Evolutionary conservation across 2,329 filamentous ascomycete genomes (phyloP).

Genomic region (Rhynchosporium graminicola): DNA sequence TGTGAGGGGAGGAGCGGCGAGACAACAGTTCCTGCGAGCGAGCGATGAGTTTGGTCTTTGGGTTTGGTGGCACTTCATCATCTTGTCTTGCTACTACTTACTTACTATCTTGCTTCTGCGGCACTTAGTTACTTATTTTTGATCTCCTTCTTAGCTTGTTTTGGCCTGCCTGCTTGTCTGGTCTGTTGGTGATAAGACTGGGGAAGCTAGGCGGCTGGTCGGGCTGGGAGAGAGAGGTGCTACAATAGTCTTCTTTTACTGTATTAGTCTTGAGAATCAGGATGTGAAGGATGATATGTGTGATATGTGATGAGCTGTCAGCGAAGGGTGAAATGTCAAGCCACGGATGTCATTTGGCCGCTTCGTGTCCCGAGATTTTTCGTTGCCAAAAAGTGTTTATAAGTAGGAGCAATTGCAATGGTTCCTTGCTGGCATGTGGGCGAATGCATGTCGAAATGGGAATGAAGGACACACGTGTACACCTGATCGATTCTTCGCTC

Average conservation of each 20-base stretch:
- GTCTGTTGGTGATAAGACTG: not conserved
- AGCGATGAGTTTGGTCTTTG: not conserved
- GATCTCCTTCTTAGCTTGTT: slow-evolving; percentile 18
- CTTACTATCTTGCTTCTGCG: slow-evolving; percentile 31
- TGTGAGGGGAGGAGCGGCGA: not conserved
- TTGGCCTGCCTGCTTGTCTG: not conserved
- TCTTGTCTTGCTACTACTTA: slow-evolving; percentile 28
- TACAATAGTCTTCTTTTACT: slow-evolving; percentile 28
- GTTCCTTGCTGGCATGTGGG: too few relatives aligned
- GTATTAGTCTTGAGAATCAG: too few relatives aligned
- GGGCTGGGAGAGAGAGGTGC: slow-evolving; percentile 24
- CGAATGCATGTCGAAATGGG: too few relatives aligned
- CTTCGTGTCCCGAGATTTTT: too few relatives aligned
- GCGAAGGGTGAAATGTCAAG: not conserved
- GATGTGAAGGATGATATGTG: not conserved
- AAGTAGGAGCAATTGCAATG: too few relatives aligned
- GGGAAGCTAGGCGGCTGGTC: not conserved
- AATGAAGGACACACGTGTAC: too few relatives aligned
- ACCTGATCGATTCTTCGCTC: too few relatives aligned
- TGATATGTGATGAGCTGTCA: not conserved
- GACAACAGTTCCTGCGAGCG: not conserved
- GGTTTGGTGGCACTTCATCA: slow-evolving; percentile 32
- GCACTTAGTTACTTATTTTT: slow-evolving; percentile 19
- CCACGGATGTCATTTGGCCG: not conserved
- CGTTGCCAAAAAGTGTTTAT: too few relatives aligned